Base-by-base conservation (phyloP, 345 rosid genomes). In the Boechera stricta region DNA sequence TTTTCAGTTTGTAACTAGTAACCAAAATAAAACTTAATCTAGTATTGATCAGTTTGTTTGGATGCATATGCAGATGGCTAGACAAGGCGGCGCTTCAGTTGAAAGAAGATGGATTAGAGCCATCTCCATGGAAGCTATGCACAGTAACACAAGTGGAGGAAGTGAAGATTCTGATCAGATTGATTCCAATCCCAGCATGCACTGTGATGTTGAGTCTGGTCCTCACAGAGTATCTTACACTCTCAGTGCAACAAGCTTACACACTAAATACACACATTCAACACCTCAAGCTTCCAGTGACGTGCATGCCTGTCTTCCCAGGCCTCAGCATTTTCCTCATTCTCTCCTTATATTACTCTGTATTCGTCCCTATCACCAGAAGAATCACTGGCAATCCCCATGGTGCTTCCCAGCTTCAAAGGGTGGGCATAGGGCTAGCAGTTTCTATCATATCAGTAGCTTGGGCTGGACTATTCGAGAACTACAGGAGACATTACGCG, bases 71-170 rank as follows among this genome's bases (percentile, higher is more conserved):
- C 83, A 90, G 96, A 79, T 90, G 90, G 77, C 78, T 93, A 84
- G 98, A 93, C 85, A 93, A 91, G 83, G 96, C 98, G 10, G 96
- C 98, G 12, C 85, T 93, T 49, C 88, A 84, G 72, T 57, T 91
- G 55, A 90, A 88, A 77, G 98, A 91, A 83, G 98, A 93, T 24
- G 92, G 88, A 10, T 0, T 68, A 2, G 74, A 87, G 66, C 87
- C 94, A 11, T 85, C 84, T 75, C 96, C 96, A 11, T 93, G 97
- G 97, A 83, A 82, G 87, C 90, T 93, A 45, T 93, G 98, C 81
- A 88, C 97, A 1, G 91, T 93, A 52, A 89, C 97, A 80, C 98
- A 93, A 87, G 96, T 90, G 2, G 96, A 91, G 82, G 98, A 93
- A 87, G 94, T 93, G 13, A 93, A 93, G 88, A 91, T 87, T 75